Evolutionary conservation across 108 stramenopile species (phyloP).

Genomic region (Pseudonitzschia delicatissima): DNA sequence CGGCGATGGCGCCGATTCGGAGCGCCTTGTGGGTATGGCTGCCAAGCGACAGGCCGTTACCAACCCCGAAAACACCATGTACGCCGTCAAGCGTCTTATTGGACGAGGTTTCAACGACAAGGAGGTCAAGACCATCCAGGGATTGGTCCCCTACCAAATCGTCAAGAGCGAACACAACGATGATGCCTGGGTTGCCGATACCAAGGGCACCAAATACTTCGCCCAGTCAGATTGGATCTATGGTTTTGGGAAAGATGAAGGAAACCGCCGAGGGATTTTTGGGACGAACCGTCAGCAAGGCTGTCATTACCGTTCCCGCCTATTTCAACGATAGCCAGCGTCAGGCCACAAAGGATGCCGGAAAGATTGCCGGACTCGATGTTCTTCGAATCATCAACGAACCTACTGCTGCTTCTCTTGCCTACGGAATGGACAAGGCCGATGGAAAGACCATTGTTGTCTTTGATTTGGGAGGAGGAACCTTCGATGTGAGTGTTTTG

Average conservation of each 20-base stretch:
- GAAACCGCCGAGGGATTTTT: constrained; percentile 98
- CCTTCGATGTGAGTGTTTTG: constrained; percentile 97
- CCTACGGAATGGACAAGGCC: constrained; percentile 99
- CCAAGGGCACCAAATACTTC: constrained; percentile 90
- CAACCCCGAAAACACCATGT: constrained; percentile 98
- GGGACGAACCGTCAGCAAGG: constrained; percentile 93
- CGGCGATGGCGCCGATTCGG: constrained; percentile 40
- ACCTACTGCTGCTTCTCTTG: constrained; percentile 99
- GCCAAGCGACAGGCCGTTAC: constrained; percentile 99
- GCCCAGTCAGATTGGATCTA: constrained; percentile 97
- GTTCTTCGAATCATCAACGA: constrained; percentile 99
- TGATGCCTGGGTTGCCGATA: constrained; percentile 96
- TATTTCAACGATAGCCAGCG: constrained; percentile 99
- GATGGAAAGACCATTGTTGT: constrained; percentile 99
- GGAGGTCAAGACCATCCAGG: constrained; percentile 91
- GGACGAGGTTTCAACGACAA: constrained; percentile 89
- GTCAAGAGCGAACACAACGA: constrained; percentile 87
- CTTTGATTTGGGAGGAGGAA: constrained; percentile 99
- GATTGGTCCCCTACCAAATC: constrained; percentile 97
- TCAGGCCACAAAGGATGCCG: constrained; percentile 99
- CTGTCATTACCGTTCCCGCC: constrained; percentile 99
- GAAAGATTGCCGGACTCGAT: constrained; percentile 97
- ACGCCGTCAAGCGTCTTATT: constrained; percentile 98
- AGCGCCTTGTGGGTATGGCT: constrained; percentile 95
- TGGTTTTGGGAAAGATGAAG: constrained; percentile 99